phyloP scores from a whole-genome alignment of 768 basidiomycete species.

The Tylopilus subfusipes region DNA sequence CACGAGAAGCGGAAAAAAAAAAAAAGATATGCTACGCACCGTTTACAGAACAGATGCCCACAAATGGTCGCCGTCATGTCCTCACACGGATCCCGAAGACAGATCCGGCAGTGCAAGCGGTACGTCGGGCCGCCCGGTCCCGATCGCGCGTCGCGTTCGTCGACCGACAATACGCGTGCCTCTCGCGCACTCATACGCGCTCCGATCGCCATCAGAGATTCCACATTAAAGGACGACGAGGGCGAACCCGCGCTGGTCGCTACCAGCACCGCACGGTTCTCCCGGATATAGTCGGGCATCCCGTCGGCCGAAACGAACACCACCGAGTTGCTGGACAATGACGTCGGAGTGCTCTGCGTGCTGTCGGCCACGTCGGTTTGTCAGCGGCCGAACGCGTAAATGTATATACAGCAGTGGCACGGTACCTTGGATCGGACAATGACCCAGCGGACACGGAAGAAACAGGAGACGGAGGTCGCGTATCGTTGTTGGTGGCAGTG shows the following conservation, averaged over 20 bases:
- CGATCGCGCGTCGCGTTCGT: background rate
- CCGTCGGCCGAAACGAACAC: constrained; percentile 30
- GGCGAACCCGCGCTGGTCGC: constrained; percentile 28
- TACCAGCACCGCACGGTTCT: constrained; percentile 30
- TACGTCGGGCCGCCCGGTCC: background rate
- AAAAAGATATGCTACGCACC: too few species aligned
- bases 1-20: too few species aligned
- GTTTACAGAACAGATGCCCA: constrained; percentile 59
- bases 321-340: constrained; percentile 21
- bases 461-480: constrained; percentile 8
- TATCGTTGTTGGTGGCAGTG: background rate
- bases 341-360: constrained; percentile 1
- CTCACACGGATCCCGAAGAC: constrained; percentile 45
- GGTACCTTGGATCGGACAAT: constrained; percentile 18
- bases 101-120: constrained; percentile 48
- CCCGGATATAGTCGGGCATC: constrained; percentile 30
- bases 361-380: background rate
- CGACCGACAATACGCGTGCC: background rate
- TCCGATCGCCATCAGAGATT: constrained; percentile 8
- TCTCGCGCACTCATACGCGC: background rate
- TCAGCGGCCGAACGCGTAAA: background rate
- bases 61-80: constrained; percentile 59
- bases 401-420: background rate
- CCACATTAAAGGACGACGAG: constrained; percentile 14
- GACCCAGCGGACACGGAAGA: constrained; percentile 13